Evolutionary conservation across 1,284 basidiomycete species (phyloP).

Genomic region (Coniophora puteana): DNA sequence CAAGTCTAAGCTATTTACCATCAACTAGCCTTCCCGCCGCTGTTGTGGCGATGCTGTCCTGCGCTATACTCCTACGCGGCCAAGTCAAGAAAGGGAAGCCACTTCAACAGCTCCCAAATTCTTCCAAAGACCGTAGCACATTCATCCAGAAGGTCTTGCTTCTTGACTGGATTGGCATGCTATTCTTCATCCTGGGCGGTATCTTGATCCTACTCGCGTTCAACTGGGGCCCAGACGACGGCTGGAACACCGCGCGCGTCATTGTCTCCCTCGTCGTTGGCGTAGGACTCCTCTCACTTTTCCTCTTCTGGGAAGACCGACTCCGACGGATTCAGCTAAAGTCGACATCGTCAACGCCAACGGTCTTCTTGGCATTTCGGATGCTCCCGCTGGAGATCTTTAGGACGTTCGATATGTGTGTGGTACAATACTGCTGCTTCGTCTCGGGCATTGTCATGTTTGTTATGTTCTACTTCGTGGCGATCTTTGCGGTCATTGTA

Average conservation of each 20-base stretch:
- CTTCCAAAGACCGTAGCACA: conserved; percentile 10
- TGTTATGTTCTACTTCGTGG: conserved; percentile 50
- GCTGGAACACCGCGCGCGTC: conserved; percentile 33
- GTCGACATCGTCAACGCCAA: conserved; percentile 5
- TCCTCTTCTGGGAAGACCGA: conserved; percentile 37
- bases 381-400: conserved; percentile 41
- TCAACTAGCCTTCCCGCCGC: conserved; percentile 24
- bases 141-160: conserved; percentile 32
- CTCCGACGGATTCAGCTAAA: conserved; percentile 26
- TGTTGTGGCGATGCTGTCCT: conserved; percentile 33
- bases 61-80: conserved; percentile 38
- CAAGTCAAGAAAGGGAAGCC: conserved; percentile 23
- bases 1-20: too few relatives aligned
- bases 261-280: conserved; percentile 35
- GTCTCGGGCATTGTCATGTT: conserved; percentile 46
- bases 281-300: conserved; percentile 31
- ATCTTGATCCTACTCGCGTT: conserved; percentile 35
- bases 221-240: conserved; percentile 33
- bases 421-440: conserved; percentile 34
- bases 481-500: conserved; percentile 47
- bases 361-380: conserved; percentile 31
- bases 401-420: conserved; percentile 34
- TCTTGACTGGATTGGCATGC: conserved; percentile 45
- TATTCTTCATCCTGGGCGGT: conserved; percentile 34
- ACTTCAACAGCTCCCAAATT: conserved; percentile 12